Base-by-base conservation (phyloP, 352 stramenopile species). In the Phytophthora ramorum region DNA sequence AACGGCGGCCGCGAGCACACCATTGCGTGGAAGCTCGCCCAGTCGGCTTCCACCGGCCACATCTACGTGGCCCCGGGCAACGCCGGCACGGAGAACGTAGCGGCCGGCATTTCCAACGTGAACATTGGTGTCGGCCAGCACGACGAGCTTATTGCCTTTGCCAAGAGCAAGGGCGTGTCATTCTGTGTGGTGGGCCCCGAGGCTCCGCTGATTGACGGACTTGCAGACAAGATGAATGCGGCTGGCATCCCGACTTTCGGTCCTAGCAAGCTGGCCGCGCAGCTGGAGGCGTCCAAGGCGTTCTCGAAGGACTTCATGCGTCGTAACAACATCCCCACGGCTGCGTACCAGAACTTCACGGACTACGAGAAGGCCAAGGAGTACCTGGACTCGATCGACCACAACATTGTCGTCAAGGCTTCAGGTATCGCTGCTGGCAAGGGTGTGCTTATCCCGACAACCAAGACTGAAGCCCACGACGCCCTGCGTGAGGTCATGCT, bases 231-330 rank as follows among this genome's bases (percentile, higher is more conserved):
- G 75, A 85, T 99, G 65, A 93, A 83, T 37, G 79, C 86, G 10
- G 91, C 91, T 12, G 89, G 93, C 51, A 88, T 99, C n/a, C 87
- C 92, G 50, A 92, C 89, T 41, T 99, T 99, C 79, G 98, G 98
- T 17, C 98, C 98, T 3, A 98, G 80, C 47, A 92, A 92, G 59
- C 87, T 93, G 45, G 98, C 97, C 4, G 96, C 98, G 2, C 88
- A 97, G 60, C 83, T 99, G 40, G 98, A 99, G 84, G 97, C 96
- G 26, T 99, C 95, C 58, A 99, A 99, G 89, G 95, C 97, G 5
- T 98, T 98, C 73, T 96, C 90, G 63, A 99, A 99, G 87, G 97
- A 99, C 67, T 99, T 99, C 63, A 98, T 99, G 90, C 83, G 96
- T 69, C 87, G 98, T 62, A 96, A 99, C 82, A 75, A 79, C 64